Evolutionary conservation across 306 rosid genomes (phyloP).

Genomic region (Lablab purpureus): DNA sequence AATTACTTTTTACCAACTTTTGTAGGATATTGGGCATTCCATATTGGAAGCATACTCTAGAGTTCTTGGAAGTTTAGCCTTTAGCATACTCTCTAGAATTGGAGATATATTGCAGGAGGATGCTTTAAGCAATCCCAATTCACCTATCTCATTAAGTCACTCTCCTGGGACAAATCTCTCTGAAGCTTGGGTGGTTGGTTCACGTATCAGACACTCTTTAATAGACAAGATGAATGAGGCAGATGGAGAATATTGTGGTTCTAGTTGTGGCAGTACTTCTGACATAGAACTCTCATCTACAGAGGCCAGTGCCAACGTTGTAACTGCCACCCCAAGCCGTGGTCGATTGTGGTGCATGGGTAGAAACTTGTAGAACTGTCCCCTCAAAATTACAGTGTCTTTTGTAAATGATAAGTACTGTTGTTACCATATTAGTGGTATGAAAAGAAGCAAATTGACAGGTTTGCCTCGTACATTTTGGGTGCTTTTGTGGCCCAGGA

Average conservation of each 20-base stretch:
- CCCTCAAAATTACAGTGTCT: slow-evolving; percentile 47
- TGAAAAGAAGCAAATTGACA: slow-evolving; percentile 39
- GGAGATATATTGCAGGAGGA: slow-evolving; percentile 79
- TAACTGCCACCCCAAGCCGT: slow-evolving; percentile 62
- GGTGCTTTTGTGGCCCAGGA: slow-evolving; percentile 21
- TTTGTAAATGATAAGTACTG: slow-evolving; percentile 41
- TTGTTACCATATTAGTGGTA: slow-evolving; percentile 7
- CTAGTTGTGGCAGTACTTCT: slow-evolving; percentile 46
- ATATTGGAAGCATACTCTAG: slow-evolving; percentile 87
- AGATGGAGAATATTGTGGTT: slow-evolving; percentile 42
- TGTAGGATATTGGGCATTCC: slow-evolving; percentile 78
- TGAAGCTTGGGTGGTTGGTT: slow-evolving; percentile 49
- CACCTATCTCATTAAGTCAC: slow-evolving; percentile 49
- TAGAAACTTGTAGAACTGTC: slow-evolving; percentile 62
- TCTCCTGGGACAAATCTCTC: slow-evolving; percentile 52
- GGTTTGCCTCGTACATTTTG: slow-evolving; percentile 39
- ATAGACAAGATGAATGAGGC: slow-evolving; percentile 51
- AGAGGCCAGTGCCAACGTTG: slow-evolving; percentile 52
- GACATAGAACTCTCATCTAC: slow-evolving; percentile 49
- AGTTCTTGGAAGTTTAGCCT: slow-evolving; percentile 80
- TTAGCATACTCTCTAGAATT: slow-evolving; percentile 80
- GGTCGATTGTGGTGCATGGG: slow-evolving; percentile 69
- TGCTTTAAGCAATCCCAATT: slow-evolving; percentile 63
- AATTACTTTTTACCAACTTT: slow-evolving; percentile 19
- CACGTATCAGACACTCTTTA: slow-evolving; percentile 53